These are phyloP conservation scores for Letharia lupina DNA, from an alignment of 495 filamentous ascomycete genomes.

Conservation along the genomic window DNA sequence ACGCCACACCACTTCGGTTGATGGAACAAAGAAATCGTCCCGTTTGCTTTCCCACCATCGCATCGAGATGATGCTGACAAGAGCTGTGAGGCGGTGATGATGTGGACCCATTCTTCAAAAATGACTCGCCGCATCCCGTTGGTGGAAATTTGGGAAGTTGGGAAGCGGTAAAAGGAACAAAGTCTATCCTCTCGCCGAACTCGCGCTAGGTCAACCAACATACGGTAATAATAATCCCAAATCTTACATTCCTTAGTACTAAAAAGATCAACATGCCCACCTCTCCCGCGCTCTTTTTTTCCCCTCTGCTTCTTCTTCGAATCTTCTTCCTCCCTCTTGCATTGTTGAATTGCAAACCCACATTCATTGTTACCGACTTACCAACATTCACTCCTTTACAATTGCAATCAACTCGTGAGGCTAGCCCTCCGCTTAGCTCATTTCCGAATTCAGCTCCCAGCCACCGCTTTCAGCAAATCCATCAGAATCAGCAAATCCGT, in stretches of 20 bases:
- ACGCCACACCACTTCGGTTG: background rate
- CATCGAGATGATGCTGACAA: background rate
- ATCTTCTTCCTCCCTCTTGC: background rate
- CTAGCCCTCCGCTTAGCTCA: background rate
- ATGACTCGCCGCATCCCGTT: background rate
- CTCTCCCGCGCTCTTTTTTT: background rate
- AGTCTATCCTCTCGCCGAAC: background rate
- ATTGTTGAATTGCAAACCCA: background rate
- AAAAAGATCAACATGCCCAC: background rate
- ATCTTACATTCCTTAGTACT: slow-evolving; percentile 2
- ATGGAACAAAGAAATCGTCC: background rate
- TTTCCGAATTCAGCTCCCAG: background rate
- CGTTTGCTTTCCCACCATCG: background rate
- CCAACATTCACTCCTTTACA: background rate
- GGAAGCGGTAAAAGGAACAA: background rate
- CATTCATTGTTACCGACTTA: background rate
- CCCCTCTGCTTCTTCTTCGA: background rate
- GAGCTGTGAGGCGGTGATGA: background rate
- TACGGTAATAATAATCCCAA: background rate
- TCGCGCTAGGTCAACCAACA: background rate
- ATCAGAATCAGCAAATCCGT: background rate
- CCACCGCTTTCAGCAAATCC: slow-evolving; percentile 5
- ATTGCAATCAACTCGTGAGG: slow-evolving; percentile 2
- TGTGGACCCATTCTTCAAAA: background rate
- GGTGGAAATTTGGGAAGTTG: background rate